Base-by-base conservation (phyloP, 2,329 filamentous ascomycete genomes). In the Blumeria hordei region DNA sequence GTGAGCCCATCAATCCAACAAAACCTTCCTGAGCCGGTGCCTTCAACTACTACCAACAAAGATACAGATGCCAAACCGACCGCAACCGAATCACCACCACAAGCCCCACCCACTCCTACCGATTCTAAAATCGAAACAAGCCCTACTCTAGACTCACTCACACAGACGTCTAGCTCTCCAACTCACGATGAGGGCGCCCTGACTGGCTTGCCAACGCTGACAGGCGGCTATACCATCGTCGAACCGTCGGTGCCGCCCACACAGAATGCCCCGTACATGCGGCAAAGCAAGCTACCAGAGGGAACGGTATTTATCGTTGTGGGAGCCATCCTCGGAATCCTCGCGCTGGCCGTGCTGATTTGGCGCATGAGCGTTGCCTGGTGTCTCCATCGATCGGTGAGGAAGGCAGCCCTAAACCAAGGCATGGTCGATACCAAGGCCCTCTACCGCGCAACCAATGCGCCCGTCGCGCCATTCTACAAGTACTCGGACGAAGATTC, bases 231-330 rank as follows among this genome's bases (percentile, higher is more conserved):
- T 59, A 76, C 77, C 21, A 84, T 83, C 59, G 85, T 88, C 5
- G 70, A 83, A 1, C 74, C 87, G 3, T 76, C 79, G 32, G 81
- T 96, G 2, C 92, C 92, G 7, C 84, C 88, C 32, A 94, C 85
- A 3, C 74, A 77, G 41, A 78, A 83, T 64, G 92, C 92, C 5
- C 88, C 90, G 14, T 98, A 86, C 66, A 94, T 96, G 86, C 82
- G 88, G 64, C 80, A 82, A 63, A 93, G 88, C 0, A 81, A 70
- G 54, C 73, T 88, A 10, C 92, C 92, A 2, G 85, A 96, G 64
- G 92, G 92, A 55, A 95, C 90, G 3, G 83, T 98, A 57, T 98
- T 98, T 70, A 98, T 98, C 63, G 83, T 81, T 21, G 92, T 96
- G 0, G 92, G 92, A 49, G 84, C 88, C 32, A 82, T 87, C 33